Base-by-base conservation (phyloP, 1,284 basidiomycete genomes). In the Crocinoboletus sp. region DNA sequence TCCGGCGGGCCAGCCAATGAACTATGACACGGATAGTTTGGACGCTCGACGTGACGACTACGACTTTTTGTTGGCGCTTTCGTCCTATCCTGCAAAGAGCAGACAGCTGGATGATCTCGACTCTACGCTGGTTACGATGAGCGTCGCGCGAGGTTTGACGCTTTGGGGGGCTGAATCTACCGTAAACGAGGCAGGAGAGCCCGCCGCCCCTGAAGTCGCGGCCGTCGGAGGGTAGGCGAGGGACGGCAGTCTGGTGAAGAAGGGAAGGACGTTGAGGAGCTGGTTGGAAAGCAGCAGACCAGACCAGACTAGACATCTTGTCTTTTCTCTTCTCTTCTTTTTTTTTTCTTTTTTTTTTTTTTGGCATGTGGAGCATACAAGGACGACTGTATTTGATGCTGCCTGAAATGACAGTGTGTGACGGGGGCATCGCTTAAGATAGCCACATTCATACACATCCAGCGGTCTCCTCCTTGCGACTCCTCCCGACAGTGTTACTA, bases 61-160 rank as follows among this genome's bases (percentile, higher is more conserved):
- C 44, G 76, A 75, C 46, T 77, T 75, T 53, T 52, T 79, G 40
- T 52, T 55, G 28, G 60, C 61, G 19, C 61, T 67, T 48, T 66
- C 68, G 22, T 71, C 74, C 1, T 47, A 62, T 39, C 63, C 70
- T 5, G 65, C 65, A 13, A 57, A 52, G 47, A 52, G 67, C 16
- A 53, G 63, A 24, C 58, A 52, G 13, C 43, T 73, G 36, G 65
- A 65, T 15, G 65, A 76, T 54, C 60, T 78, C 10, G 59, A 68
- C 49, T 76, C 75, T 15, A 54, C 41, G 0, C 46, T 59, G 36
- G 58, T 74, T 10, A 75, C 77, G 16, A 56, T 67, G 45, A 60
- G 72, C 48, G 61, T 65, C 13, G 57, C 67, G 29, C 60, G 64
- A 12, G 76, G 73, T 10, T 50, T 77, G 46, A 64, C 66, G 5